Conservation (phyloP, 2,329 filamentous ascomycete genomes). For the Cryphonectria japonica region DNA sequence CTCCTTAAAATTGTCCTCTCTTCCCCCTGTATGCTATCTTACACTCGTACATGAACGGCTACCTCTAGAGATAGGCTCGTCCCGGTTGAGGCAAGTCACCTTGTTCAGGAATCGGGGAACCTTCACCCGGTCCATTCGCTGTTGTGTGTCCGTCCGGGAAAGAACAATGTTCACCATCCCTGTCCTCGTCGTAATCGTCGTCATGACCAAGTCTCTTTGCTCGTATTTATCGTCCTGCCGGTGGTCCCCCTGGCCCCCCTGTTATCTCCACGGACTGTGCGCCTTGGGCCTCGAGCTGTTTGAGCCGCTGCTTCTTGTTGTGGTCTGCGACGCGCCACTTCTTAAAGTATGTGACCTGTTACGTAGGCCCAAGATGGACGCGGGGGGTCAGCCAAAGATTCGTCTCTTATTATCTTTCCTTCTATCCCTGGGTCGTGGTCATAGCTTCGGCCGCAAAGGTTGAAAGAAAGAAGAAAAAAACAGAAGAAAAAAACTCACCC, state of each 20-base stretch:
- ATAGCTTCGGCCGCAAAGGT: neutral
- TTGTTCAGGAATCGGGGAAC: neutral
- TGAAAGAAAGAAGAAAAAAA: neutral
- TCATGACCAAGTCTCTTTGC: no score
- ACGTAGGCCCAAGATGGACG: neutral
- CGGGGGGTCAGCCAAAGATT: neutral
- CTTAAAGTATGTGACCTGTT: slow-evolving; percentile 94
- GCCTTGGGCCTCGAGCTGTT: slow-evolving; percentile 74
- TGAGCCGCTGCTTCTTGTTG: slow-evolving; percentile 79
- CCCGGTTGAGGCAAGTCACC: neutral
- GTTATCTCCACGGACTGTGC: slow-evolving; percentile 60
- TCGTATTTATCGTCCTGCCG: neutral
- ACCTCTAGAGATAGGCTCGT: neutral
- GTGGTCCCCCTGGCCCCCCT: slow-evolving; percentile 31
- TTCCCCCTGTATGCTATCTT: neutral
- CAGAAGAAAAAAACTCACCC: slow-evolving; percentile 63
- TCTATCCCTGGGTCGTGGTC: neutral
- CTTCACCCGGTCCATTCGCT: no score
- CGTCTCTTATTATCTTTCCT: neutral
- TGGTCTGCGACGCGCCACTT: slow-evolving; percentile 92
- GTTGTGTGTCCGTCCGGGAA: neutral
- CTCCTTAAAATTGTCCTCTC: no score
- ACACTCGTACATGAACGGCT: neutral
- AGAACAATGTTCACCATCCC: neutral
- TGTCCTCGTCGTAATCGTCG: neutral